Conservation (phyloP, 1,284 basidiomycete species). For the Thecaphora frezii region DNA sequence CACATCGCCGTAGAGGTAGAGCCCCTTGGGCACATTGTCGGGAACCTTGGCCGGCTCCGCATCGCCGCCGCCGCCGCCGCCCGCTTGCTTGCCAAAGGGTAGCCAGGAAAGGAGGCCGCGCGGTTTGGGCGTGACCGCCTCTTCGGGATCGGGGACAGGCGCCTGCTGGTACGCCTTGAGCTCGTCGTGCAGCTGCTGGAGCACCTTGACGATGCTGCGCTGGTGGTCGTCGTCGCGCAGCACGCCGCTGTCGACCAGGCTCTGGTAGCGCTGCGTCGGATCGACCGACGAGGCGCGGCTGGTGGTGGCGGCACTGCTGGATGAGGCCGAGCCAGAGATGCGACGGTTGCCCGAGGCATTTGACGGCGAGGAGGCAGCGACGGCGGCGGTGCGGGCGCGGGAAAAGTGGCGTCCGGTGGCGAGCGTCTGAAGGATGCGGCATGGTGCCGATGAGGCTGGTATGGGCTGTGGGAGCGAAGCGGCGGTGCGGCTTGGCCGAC, state of each 20-base stretch:
- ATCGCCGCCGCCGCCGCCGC: slow-evolving; percentile 24
- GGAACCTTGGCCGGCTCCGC: slow-evolving; percentile 50
- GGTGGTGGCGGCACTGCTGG: background rate
- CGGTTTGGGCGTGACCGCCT: slow-evolving; percentile 16
- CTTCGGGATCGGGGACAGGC: slow-evolving; percentile 41
- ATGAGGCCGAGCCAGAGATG: background rate
- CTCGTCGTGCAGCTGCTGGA: slow-evolving; percentile 78
- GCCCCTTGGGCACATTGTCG: slow-evolving; percentile 73
- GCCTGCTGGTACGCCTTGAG: slow-evolving; percentile 67
- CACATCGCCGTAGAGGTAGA: slow-evolving; percentile 97
- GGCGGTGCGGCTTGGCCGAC: too few relatives aligned
- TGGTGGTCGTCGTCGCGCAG: slow-evolving; percentile 82
- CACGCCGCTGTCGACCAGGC: slow-evolving; percentile 71
- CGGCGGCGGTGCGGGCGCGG: too few relatives aligned
- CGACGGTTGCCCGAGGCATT: too few relatives aligned
- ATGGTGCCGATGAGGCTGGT: too few relatives aligned
- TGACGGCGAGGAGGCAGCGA: too few relatives aligned
- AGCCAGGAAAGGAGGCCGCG: slow-evolving; percentile 35
- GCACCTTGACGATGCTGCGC: slow-evolving; percentile 75
- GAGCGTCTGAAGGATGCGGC: too few relatives aligned
- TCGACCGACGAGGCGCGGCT: background rate
- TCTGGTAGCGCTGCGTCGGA: slow-evolving; percentile 73
- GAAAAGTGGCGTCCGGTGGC: too few relatives aligned
- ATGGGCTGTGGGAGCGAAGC: too few relatives aligned
- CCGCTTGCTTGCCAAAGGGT: too few relatives aligned